Conservation (phyloP, 2,329 filamentous ascomycete species). For the Aspergillus sp. region DNA sequence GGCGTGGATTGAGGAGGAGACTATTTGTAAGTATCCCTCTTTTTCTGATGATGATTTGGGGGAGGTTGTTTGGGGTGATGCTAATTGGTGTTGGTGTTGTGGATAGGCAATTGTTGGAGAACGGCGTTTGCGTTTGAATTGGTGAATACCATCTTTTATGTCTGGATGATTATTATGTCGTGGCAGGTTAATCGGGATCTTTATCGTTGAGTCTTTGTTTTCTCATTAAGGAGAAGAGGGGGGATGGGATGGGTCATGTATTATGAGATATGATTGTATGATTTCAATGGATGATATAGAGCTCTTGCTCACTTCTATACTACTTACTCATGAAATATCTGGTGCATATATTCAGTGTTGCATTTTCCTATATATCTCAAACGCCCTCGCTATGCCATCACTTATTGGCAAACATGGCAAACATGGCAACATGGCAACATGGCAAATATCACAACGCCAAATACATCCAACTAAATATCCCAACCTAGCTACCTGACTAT, state of each 20-base stretch:
- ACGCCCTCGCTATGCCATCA: slow-evolving; percentile 37
- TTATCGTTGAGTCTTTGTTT: slow-evolving; percentile 18
- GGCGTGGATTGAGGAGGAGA: slow-evolving; percentile 64
- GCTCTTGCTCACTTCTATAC: neutral
- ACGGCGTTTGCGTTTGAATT: slow-evolving; percentile 66
- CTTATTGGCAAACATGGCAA: neutral
- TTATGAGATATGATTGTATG: slow-evolving; percentile 5
- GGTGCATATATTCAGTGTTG: neutral
- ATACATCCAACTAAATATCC: slow-evolving; percentile 4
- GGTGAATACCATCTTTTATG: slow-evolving; percentile 62
- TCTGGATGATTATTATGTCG: slow-evolving; percentile 68
- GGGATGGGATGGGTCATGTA: neutral
- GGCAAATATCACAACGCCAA: neutral
- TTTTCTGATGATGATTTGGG: no score
- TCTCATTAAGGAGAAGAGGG: neutral
- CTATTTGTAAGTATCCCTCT: slow-evolving; percentile 64
- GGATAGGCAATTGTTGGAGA: slow-evolving; percentile 61
- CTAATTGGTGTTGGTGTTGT: neutral
- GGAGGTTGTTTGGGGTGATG: neutral
- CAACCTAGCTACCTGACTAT: neutral
- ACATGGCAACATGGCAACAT: neutral
- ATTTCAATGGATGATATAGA: neutral
- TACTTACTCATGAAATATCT: no score
- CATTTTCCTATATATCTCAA: slow-evolving; percentile 7
- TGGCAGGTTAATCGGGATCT: slow-evolving; percentile 53